Conservation (phyloP, 1,139 yeast species). For the Scheffersomyces illinoinensis region DNA sequence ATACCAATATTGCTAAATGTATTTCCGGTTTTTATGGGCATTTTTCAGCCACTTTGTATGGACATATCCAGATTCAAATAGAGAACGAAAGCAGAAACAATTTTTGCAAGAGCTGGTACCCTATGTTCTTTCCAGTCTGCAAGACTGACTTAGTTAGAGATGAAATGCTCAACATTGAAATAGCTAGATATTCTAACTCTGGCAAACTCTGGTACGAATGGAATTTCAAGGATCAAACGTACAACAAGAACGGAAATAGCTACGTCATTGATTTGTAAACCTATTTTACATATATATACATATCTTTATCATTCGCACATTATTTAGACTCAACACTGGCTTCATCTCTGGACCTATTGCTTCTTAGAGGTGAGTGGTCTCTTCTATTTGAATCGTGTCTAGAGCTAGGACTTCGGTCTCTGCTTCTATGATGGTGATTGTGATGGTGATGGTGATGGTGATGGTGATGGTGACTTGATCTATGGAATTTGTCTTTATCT, state of each 20-base stretch:
- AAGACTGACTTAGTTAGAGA: constrained; percentile 43
- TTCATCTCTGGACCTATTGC: background rate
- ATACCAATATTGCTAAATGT: background rate
- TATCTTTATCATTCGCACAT: background rate
- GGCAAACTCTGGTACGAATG: constrained; percentile 73
- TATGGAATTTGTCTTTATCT: background rate
- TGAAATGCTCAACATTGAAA: constrained; percentile 54
- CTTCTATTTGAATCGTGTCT: constrained; percentile 27
- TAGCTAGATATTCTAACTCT: constrained; percentile 30
- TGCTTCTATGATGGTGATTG: constrained; percentile 1
- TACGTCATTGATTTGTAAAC: constrained; percentile 1
- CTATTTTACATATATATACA: background rate
- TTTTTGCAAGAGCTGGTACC: constrained; percentile 56
- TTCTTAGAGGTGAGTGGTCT: constrained; percentile 14
- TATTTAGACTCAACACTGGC: background rate
- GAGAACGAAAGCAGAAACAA: constrained; percentile 11
- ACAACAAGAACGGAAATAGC: constrained; percentile 18
- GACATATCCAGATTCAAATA: constrained; percentile 46
- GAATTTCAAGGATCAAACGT: constrained; percentile 37
- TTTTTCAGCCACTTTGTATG: constrained; percentile 67
- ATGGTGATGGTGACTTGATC: background rate
- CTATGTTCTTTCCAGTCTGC: constrained; percentile 69
- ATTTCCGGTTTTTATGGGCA: constrained; percentile 64
- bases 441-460: background rate
- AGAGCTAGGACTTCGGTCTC: constrained; percentile 11